Conservation (phyloP, 2,329 filamentous ascomycete genomes). For the Alternaria rosae region DNA sequence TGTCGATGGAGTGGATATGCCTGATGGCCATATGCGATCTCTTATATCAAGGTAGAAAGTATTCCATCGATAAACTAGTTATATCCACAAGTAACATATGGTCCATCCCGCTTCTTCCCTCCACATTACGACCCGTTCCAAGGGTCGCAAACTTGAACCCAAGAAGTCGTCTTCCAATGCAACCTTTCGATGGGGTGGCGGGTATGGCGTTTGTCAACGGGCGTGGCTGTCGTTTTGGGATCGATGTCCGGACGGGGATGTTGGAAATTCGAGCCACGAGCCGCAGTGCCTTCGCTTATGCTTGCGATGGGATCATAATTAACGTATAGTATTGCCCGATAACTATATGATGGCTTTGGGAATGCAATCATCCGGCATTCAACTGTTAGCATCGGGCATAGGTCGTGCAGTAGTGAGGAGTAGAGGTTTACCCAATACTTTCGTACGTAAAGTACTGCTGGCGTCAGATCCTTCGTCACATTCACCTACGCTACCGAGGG, state of each 20-base stretch:
- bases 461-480: neutral
- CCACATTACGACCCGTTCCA: constrained; percentile 1
- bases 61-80: neutral
- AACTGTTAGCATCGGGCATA: neutral
- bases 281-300: neutral
- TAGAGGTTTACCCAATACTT: neutral
- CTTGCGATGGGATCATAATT: neutral
- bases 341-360: neutral
- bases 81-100: neutral
- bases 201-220: neutral
- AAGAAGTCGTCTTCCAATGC: neutral
- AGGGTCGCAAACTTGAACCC: neutral
- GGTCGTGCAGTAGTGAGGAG: neutral
- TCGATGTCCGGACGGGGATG: neutral
- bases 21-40: neutral
- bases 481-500: neutral
- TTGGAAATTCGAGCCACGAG: neutral
- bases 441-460: neutral
- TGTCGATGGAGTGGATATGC: neutral
- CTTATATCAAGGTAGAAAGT: neutral
- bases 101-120: neutral
- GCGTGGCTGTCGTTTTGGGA: neutral
- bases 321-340: neutral
- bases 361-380: neutral
- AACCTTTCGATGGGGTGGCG: neutral